Evolutionary conservation across 352 stramenopile species (phyloP).

Genomic region (Elongisporangium undulatum): DNA sequence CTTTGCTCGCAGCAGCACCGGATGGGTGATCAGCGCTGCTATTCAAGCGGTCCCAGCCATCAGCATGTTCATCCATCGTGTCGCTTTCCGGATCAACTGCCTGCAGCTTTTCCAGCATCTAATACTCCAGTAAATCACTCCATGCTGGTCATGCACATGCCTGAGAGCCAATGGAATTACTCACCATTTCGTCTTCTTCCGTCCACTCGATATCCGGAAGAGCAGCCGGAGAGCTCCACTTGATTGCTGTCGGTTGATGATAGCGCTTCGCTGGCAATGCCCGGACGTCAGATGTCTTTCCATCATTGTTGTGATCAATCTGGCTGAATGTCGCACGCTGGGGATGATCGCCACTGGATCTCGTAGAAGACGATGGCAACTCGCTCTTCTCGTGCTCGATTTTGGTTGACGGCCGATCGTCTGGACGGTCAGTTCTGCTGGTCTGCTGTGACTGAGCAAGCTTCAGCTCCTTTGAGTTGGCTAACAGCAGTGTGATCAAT

Average conservation of each 20-base stretch:
- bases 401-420: neutral
- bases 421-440: neutral
- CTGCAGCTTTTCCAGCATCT: constrained; percentile 33
- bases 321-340: neutral
- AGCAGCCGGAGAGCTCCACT: constrained; percentile 1
- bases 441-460: no score
- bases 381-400: neutral
- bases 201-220: constrained; percentile 53
- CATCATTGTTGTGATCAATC: neutral
- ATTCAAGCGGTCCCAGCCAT: constrained; percentile 1
- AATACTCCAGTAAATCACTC: neutral
- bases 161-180: neutral
- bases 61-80: neutral
- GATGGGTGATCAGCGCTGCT: constrained; percentile 6
- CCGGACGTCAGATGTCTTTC: no score
- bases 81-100: constrained; percentile 7
- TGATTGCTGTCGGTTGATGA: constrained; percentile 7
- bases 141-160: neutral
- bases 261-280: neutral
- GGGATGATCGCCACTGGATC: neutral
- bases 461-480: no score
- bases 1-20: neutral
- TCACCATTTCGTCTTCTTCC: constrained; percentile 47
- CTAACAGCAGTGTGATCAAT: constrained; percentile 14
- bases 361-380: neutral